Evolutionary conservation across 225 moss, liverwort and hornwort species (phyloP).

Genomic region (Pseudisothecium myosuroides): DNA sequence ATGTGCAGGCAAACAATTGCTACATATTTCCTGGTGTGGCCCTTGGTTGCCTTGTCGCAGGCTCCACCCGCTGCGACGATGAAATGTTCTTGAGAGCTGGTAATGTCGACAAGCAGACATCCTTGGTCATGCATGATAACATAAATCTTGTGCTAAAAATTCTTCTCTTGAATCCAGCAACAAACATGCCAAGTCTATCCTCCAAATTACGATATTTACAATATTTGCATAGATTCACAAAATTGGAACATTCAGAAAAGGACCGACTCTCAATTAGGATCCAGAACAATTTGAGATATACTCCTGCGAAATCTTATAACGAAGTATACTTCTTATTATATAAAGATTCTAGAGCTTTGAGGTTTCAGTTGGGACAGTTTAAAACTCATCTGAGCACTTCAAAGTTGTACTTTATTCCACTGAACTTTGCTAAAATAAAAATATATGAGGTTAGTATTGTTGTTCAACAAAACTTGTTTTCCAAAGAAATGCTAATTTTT

Average conservation of each 20-base stretch:
- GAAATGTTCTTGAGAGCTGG: conserved; percentile 55
- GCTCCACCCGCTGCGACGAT: conserved; percentile 31
- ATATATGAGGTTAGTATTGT: no score
- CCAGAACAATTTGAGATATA: background rate
- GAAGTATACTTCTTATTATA: background rate
- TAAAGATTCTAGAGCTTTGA: background rate
- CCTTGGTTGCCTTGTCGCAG: conserved; percentile 35
- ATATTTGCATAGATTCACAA: background rate
- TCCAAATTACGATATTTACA: background rate
- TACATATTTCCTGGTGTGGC: conserved; percentile 59
- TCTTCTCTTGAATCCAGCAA: background rate
- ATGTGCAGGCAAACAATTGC: conserved; percentile 49
- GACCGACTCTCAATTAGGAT: background rate
- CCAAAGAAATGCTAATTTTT: background rate
- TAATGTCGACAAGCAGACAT: background rate
- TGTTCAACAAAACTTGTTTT: background rate
- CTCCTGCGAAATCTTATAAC: background rate
- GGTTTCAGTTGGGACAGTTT: background rate
- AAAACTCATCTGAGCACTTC: no score
- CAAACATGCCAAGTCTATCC: background rate
- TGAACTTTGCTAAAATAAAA: no score
- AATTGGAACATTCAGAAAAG: background rate
- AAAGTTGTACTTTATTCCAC: background rate
- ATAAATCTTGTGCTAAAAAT: no score
- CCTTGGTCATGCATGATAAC: background rate